phyloP scores from a whole-genome alignment of 306 rosid species.

The Malus orientalis region DNA sequence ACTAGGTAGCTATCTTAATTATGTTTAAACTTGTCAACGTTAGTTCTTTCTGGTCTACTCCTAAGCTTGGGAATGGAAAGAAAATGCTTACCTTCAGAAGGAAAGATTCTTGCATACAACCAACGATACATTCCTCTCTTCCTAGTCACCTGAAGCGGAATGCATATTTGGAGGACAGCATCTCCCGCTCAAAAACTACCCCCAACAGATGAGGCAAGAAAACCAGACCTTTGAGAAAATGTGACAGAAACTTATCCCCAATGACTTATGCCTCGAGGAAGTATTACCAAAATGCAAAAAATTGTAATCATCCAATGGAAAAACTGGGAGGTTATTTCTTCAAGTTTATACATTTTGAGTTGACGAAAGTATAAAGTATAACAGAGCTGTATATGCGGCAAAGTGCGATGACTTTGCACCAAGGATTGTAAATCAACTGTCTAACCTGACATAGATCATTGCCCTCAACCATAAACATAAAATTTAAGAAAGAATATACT shows the following conservation, averaged over 20 bases:
- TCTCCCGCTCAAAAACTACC: too few species aligned
- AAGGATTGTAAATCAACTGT: conserved; percentile 25
- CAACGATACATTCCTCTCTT: too few species aligned
- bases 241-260: not conserved
- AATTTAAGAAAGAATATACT: conserved; percentile 6
- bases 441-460: conserved; percentile 28
- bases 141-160: not conserved
- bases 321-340: conserved; percentile 21
- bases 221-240: too few species aligned
- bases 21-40: too few species aligned
- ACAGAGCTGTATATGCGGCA: conserved; percentile 36
- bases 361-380: conserved; percentile 6
- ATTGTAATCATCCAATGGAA: conserved; percentile 1
- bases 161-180: too few species aligned
- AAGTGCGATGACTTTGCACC: conserved; percentile 26
- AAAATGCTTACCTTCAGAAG: too few species aligned
- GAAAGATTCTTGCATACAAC: too few species aligned
- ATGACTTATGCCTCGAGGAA: not conserved
- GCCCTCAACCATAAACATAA: conserved; percentile 32
- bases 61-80: too few species aligned
- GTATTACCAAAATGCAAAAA: not conserved
- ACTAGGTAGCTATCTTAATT: too few species aligned
- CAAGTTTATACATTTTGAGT: conserved; percentile 35
- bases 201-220: too few species aligned
- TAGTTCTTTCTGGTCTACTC: too few species aligned